Base-by-base conservation (phyloP, 495 filamentous ascomycete species). In the Hypoxylon perforatum region DNA sequence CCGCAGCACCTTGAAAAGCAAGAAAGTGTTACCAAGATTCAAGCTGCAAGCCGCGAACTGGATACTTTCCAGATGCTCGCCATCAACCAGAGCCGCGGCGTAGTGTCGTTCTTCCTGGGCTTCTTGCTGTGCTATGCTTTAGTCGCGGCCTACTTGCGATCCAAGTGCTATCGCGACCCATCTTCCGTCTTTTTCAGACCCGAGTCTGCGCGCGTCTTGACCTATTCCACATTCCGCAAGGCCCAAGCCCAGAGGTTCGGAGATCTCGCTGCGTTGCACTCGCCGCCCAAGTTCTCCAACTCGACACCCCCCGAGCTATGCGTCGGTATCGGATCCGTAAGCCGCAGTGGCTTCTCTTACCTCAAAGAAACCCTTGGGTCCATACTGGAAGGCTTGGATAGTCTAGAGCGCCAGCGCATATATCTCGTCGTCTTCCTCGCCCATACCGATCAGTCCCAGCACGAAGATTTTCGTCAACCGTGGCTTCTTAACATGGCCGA, bases 341-440 rank as follows among this genome's bases (percentile, higher is more conserved):
- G 61, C 57, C 51, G 67, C 4, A 45, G 52, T 17, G 57, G 57
- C 11, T 66, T 66, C 18, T 70, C 58, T 35, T 65, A 63, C 50
- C 55, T 67, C 3, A 63, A 59, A 38, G 63, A 65, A 23, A 55
- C 51, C 0, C 53, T 70, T 59, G 59, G 67, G 9, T 73, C 65
- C 49, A 57, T 87, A 36, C 76, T 86, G 4, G 82, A 82, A 35
- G 78, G 80, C 1, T 72, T 88, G 12, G 79, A 75, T 15, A 61
- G 75, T 6, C 46, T 75, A 11, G 81, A 88, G 71, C 78, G 84
- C 12, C 61, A 63, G 11, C 70, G 71, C 21, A 76, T 87, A 44
- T 72, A 81, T 58, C 47, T 88, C n/a, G 73, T 81, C 41, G 73
- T 84, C 5, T 79, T 88, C 52, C 78, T 86, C 49, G 82, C 83